Evolutionary conservation across 2,329 filamentous ascomycete genomes (phyloP).

Genomic region (Cercospora nicotianae): DNA sequence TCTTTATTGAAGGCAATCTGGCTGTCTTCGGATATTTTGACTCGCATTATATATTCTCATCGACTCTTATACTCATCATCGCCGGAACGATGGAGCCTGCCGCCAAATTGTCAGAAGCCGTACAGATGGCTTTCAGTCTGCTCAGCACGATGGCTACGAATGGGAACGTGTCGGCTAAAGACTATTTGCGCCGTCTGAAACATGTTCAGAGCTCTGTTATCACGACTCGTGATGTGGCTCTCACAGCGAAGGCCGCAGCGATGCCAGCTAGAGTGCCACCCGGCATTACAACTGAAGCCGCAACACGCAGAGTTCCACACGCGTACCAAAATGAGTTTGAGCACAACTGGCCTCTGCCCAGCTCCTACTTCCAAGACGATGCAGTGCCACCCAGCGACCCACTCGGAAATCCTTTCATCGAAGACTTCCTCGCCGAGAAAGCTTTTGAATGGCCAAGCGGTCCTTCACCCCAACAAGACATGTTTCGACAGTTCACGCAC

Average conservation of each 20-base stretch:
- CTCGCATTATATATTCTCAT: constrained; percentile 52
- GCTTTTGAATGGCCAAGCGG: constrained; percentile 26
- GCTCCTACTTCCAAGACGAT: constrained; percentile 11
- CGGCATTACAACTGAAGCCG: neutral
- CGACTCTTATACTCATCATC: constrained; percentile 48
- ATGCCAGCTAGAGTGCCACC: neutral
- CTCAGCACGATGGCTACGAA: constrained; percentile 43
- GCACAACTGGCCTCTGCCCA: constrained; percentile 2
- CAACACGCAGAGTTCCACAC: neutral
- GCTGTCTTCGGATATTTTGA: constrained; percentile 52
- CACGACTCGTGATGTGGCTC: neutral
- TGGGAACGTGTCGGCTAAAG: constrained; percentile 47
- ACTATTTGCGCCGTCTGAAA: constrained; percentile 47
- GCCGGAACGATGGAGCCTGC: constrained; percentile 42
- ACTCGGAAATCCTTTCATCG: constrained; percentile 28
- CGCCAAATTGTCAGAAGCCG: constrained; percentile 40
- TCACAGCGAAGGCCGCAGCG: neutral
- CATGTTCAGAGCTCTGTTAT: constrained; percentile 19
- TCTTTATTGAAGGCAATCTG: constrained; percentile 51
- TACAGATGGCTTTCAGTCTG: constrained; percentile 45
- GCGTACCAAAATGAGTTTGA: neutral
- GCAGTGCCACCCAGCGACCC: constrained; percentile 18
- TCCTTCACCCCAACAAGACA: constrained; percentile 22
- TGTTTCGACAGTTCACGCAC: constrained; percentile 23
- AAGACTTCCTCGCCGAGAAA: constrained; percentile 27